Evolutionary conservation across 1,284 basidiomycete genomes (phyloP).

Genomic region (Agroathelia rolfsii): DNA sequence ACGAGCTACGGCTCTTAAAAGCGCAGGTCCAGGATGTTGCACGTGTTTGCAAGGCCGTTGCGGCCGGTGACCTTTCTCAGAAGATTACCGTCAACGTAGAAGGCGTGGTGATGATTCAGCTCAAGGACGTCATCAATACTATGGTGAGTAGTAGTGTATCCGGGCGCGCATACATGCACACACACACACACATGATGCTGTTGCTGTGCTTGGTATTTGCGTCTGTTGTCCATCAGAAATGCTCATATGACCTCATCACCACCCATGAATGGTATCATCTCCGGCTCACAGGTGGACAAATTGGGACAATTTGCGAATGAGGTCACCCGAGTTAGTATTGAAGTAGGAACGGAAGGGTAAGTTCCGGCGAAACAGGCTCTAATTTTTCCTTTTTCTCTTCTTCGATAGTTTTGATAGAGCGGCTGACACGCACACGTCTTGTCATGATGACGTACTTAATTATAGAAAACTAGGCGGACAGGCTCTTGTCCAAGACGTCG

Average conservation of each 20-base stretch:
- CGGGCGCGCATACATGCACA: neutral
- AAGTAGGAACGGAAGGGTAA: conserved; percentile 87
- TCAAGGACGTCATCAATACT: conserved; percentile 96
- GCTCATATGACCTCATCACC: conserved; percentile 11
- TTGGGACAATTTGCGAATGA: conserved; percentile 76
- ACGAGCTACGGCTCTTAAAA: conserved; percentile 76
- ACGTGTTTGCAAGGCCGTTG: conserved; percentile 93
- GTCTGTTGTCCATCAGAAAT: conserved; percentile 6
- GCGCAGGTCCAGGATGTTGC: conserved; percentile 88
- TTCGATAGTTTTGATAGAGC: conserved; percentile 5
- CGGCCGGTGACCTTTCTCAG: conserved; percentile 87
- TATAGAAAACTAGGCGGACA: conserved; percentile 84
- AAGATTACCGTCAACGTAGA: conserved; percentile 96
- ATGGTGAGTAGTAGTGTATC: conserved; percentile 57
- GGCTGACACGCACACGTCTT: conserved; percentile 7
- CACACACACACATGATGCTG: too few species aligned
- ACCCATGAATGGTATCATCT: conserved; percentile 6
- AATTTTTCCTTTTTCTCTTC: conserved; percentile 10
- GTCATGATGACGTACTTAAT: too few species aligned
- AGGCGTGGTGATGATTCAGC: conserved; percentile 93
- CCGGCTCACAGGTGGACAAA: conserved; percentile 49
- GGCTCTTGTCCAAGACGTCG: conserved; percentile 85
- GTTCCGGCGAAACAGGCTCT: conserved; percentile 13
- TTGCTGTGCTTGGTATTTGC: conserved; percentile 2
- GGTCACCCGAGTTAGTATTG: conserved; percentile 81